Evolutionary conservation across 345 rosid species (phyloP), one percentile per base, ranked within the genome.

Genomic region (Heritiera littoralis): DNA sequence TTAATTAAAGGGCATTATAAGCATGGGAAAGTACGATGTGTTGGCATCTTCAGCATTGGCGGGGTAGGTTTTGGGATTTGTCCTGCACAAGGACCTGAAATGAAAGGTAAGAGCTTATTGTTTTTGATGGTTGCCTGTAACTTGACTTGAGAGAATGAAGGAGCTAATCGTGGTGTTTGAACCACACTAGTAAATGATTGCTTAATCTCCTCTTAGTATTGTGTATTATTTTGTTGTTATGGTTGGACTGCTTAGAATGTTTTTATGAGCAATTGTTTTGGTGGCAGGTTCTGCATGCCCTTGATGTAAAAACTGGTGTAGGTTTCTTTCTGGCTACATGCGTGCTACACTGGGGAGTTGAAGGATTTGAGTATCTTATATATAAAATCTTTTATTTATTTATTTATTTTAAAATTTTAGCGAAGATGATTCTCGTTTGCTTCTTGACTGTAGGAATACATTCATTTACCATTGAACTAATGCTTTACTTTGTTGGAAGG

Each of bases 221-320:
- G 17, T 32, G 12, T 52, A 7, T 68, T 56, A 20, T 14, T 11
- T 72, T n/a, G 65, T 55, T 18, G 7, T 8, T 46, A 32, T 17
- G 54, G 75, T 71, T 67, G 71, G 77, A 72, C 69, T 67, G 51
- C 75, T 76, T 55, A 5, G 35, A n/a, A 38, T 80, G 18, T 59
- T n/a, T 65, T 45, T 7, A 38, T 70, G 40, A 68, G 49, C 72
- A 56, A 46, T 40, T 64, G 41, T 18, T 64, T 17, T 56, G 80
- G 63, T 63, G 80, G 61, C 80, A 82, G 84, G 85, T 68, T 51
- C 49, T 23, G 15, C 43, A 43, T 58, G 3, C 60, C 40, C 8
- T 18, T 35, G n/a, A 3, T 76, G 63, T 65, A 51, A 17, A 51
- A 46, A 3, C 7, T 12, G 49, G 18, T 38, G 14, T 63, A 40